Evolutionary conservation across 2,329 filamentous ascomycete genomes (phyloP), one percentile per base, ranked within the genome.

Genomic region (Thelonectria rubi): DNA sequence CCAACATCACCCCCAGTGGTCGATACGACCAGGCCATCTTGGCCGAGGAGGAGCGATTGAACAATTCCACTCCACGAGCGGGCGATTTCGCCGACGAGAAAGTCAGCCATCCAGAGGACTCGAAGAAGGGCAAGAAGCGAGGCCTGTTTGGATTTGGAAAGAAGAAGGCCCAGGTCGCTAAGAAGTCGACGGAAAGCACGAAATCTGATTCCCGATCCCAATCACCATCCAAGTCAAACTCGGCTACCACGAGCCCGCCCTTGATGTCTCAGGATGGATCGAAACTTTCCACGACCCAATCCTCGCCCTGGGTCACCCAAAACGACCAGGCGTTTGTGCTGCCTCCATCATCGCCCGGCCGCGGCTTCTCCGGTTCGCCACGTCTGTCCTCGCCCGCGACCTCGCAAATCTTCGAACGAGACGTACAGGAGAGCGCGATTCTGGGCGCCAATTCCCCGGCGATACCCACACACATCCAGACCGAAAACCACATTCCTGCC

Each of bases 391-490:
- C 93, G 18, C 92, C 94, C 14, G 91, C 93, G 11, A 84, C 85
- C 26, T 90, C 88, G 5, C 88, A 90, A 69, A 97, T 98, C 71
- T 98, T 98, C 74, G 94, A 98, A 81, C 91, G 94, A 72, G 92
- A 94, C 75, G 94, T 98, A 21, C 94, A 97, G 77, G 94, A 97
- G 72, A 87, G 87, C 71, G 81, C 86, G 30, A 72, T 85, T 3
- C 78, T 87, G n/a, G 80, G 85, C 42, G 90, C 93, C 62, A 88
- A 85, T 63, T 94, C 92, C 3, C 89, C 92, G 1, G 91, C 92
- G n/a, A 95, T 97, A 64, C 94, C 94, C 3, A 89, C 91, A 8
- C 94, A 98, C 74, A 97, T 98, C 71, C 88, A 94, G 70, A 97
- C 93, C 8, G 94, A 98, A 76, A 94, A 98, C 79, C 87, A 94